Evolutionary conservation across 768 basidiomycete species (phyloP), one percentile per base, ranked within the genome.

Genomic region (Leccinellum rugosiceps): DNA sequence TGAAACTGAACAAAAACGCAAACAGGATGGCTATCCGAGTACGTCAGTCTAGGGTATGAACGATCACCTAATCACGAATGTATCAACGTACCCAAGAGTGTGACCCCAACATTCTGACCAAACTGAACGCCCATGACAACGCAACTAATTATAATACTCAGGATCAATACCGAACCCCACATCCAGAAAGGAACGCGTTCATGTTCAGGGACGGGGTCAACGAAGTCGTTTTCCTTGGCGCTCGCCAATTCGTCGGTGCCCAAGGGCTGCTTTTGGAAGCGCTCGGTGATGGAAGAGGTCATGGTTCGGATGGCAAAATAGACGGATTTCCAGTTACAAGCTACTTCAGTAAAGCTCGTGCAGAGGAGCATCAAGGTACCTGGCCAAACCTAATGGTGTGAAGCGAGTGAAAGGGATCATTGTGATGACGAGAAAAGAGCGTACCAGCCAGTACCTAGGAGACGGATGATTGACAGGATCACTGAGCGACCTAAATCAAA

Each of bases 1-100:
- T 82, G 73, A 87, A 86, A 30, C 84, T 83, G 73, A 87, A 87
- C 43, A 85, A 46, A 75, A 85, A 86, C 31, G 81, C 81, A 43
- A 85, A 77, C 57, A 87, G 23, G 48, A 87, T 78, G 9, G 83
- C 67, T 59, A 7, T 43, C 9, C 43, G 7, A 51, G 35, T 2
- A 38, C 14, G 9, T 62, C 19, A 58, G 30, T 6, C 41, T 11
- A 41, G 11, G 19, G 38, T 26, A 34, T 45, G 11, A 23, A 23
- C 43, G 41, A 31, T 17, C 13, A 13, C n/a, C 2, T 17, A 32
- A 38, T 11, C 35, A 15, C 13, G n/a, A 44, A 31, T 5, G 11
- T 19, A 5, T 6, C 6, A 13, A 49, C 61, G 2, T 14, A 71
- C 65, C 60, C 1, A 71, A 48, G 31, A 71, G 45, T 30, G 69